Evolutionary conservation across 2,329 filamentous ascomycete species (phyloP), one percentile per base, ranked within the genome.

Genomic region (Hortaea sp.): DNA sequence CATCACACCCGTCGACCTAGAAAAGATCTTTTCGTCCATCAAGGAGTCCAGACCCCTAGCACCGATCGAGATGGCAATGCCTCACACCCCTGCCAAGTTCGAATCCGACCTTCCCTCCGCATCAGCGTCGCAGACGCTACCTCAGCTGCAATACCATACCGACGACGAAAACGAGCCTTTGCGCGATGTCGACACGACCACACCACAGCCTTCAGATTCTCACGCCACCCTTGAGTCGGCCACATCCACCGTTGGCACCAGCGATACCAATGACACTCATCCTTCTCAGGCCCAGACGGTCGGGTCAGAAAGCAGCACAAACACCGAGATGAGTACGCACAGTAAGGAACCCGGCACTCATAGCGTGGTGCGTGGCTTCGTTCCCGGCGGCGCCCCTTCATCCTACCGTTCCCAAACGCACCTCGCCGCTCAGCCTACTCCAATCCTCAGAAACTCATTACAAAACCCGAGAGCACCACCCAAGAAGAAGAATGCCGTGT

Each of bases 21-120:
- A 95, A 67, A 94, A 94, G 71, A 94, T 97, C 78, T 87, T 95
- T 38, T 80, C 85, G 47, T 88, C 84, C 35, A 95, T 95, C 63
- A 86, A 94, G 66, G 84, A 92, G 67, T 88, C 86, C 67, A 81
- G 81, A 65, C 76, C 76, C 40, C 72, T 90, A 20, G 73, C 78
- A 58, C 77, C 78, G 4, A 65, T 79, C 34, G 69, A 75, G 43
- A 55, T 62, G 49, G 49, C 59, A 11, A 51, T 50, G 13, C 48
- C 52, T 7, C 39, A 43, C 39, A 45, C 53, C 32, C 42, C 45
- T 28, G 13, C n/a, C 30, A 45, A 27, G 39, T 12, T 35, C 31
- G 29, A 13, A 9, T 44, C 32, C n/a, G 50, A 53, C 31, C 47
- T 47, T 46, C 47, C 57, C 37, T 49, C 54, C 39, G 48, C 53